Conservation (phyloP, 2,329 filamentous ascomycete species). For the Berkeleyomyces rouxiae region DNA sequence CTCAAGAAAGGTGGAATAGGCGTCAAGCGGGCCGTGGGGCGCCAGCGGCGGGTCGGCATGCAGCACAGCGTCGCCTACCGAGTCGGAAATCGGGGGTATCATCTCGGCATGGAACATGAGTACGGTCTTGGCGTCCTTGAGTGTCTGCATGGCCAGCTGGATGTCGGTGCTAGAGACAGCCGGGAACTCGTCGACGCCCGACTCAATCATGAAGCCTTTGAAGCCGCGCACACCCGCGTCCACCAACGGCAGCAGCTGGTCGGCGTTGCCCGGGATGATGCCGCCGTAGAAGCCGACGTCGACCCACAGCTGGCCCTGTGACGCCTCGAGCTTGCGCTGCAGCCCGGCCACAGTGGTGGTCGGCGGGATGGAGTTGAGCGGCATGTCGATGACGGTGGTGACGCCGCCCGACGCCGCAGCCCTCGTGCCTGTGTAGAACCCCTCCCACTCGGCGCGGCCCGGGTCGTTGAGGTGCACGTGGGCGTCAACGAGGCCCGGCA, state of each 20-base stretch:
- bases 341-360: constrained; percentile 78
- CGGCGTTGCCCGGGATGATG: constrained; percentile 74
- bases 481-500: constrained; percentile 87
- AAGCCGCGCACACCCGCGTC: constrained; percentile 81
- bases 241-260: constrained; percentile 64
- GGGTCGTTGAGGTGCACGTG: constrained; percentile 97
- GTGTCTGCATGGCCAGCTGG: constrained; percentile 57
- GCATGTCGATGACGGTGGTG: constrained; percentile 96
- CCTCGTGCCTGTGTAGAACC: constrained; percentile 85
- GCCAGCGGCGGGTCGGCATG: constrained; percentile 50
- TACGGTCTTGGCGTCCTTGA: constrained; percentile 69
- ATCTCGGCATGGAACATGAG: constrained; percentile 99
- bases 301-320: constrained; percentile 82
- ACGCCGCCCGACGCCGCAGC: constrained; percentile 92
- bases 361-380: constrained; percentile 87
- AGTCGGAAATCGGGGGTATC: constrained; percentile 72
- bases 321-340: constrained; percentile 70
- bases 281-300: constrained; percentile 98
- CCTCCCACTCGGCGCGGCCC: constrained; percentile 94
- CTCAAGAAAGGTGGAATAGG: constrained; percentile 80
- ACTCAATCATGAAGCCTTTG: constrained; percentile 95
- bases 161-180: constrained; percentile 73
- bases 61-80: constrained; percentile 63
- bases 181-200: constrained; percentile 91
- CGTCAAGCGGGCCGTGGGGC: constrained; percentile 53